Conservation (phyloP, 371 early-diverging fungal species). For the Rhizopus stolonifer region DNA sequence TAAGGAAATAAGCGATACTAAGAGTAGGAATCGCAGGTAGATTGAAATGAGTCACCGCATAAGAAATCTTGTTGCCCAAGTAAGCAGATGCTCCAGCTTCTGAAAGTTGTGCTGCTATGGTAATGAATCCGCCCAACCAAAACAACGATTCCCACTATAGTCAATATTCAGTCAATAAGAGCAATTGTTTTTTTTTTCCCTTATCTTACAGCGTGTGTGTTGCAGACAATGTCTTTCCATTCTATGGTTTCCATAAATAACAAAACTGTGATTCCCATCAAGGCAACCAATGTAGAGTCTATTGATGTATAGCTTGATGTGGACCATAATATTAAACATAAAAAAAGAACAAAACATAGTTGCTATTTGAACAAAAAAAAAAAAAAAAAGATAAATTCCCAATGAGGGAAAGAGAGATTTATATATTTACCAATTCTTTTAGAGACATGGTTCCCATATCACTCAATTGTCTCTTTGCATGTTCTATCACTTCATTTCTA, state of each 20-base stretch:
- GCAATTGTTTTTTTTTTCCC: no score
- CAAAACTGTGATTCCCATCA: slow-evolving; percentile 59
- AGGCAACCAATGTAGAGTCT: slow-evolving; percentile 69
- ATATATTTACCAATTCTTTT: slow-evolving; percentile 31
- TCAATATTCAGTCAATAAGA: no score
- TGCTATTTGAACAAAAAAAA: slow-evolving; percentile 43
- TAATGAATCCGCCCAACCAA: slow-evolving; percentile 79
- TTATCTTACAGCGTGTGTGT: slow-evolving; percentile 66
- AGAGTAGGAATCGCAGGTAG: slow-evolving; percentile 49
- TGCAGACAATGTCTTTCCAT: slow-evolving; percentile 72
- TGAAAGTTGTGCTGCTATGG: slow-evolving; percentile 73
- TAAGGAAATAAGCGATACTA: slow-evolving; percentile 62
- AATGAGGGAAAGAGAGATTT: no score
- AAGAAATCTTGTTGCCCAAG: slow-evolving; percentile 59
- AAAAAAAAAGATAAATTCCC: no score
- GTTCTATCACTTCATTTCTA: slow-evolving; percentile 18
- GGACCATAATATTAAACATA: slow-evolving; percentile 69
- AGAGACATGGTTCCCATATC: slow-evolving; percentile 23
- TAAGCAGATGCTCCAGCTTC: slow-evolving; percentile 65
- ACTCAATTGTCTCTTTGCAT: slow-evolving; percentile 22
- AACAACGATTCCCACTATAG: slow-evolving; percentile 79
- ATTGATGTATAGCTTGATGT: slow-evolving; percentile 58
- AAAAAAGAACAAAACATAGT: slow-evolving; percentile 52
- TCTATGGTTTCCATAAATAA: slow-evolving; percentile 57
- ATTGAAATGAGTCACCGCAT: slow-evolving; percentile 28